Base-by-base conservation (phyloP, 2,329 filamentous ascomycete genomes). In the Penicillium hesseltinei region DNA sequence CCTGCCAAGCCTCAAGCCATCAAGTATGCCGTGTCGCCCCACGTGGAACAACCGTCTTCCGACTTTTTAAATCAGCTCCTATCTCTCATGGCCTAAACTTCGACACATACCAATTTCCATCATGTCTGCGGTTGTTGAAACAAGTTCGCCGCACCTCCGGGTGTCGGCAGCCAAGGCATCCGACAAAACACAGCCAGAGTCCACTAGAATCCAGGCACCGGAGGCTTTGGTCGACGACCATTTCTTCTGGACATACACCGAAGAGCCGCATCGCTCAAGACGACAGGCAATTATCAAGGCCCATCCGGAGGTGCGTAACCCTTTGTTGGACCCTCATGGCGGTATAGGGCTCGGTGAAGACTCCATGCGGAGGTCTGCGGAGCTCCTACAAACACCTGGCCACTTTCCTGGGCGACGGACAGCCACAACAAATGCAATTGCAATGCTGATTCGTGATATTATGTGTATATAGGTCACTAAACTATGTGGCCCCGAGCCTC, bases 161-260 rank as follows among this genome's bases (percentile, higher is more conserved):
- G 66, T 71, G 58, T 69, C 69, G 43, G 68, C 71, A 55, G 62
- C 65, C 35, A 73, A 68, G 60, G 57, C 60, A 43, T 60, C 67
- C 56, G 23, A 57, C 44, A 57, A 63, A 38, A 48, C 52, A 56
- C 61, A 66, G 25, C 51, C 66, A 38, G 50, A 59, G 19, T 62
- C 68, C 15, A 44, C 62, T 45, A 66, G 67, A 66, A 66, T 67
- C 48, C 57, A 70, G 46, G 70, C 73, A 50, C 71, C 73, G 35
- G 65, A 71, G 44, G 53, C 62, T 33, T 63, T 69, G 5, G 69
- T 73, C 8, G 77, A 78, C 17, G 78, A 87, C 61, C 83, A 87
- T 74, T 97, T 97, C 82, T 96, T 96, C 80, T 97, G 95, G 94
- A 96, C 94, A 40, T 97, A 99, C 73, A 97, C 94, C 10, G 94